Percentiles rank a stretch among this genome's conserved stretches.
phyloP scores from a whole-genome alignment of 2,329 filamentous ascomycete species.

The Cladophialophora yegresii region DNA sequence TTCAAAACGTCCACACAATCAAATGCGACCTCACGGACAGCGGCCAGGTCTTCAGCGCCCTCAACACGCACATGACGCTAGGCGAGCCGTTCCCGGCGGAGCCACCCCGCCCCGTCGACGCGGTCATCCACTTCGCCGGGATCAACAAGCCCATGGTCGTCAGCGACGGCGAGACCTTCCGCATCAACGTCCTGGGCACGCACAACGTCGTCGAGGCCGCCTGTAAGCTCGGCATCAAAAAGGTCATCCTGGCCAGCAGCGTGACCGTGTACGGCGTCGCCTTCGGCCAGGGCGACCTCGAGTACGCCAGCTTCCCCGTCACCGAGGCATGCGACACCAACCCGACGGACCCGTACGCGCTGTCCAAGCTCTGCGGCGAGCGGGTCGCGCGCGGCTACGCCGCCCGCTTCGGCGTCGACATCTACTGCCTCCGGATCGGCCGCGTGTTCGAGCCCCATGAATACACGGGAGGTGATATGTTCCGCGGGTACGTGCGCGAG shows the following conservation, averaged over 20 bases:
- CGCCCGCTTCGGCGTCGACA: constrained; percentile 56
- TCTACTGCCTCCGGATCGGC: constrained; percentile 63
- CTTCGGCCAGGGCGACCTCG: constrained; percentile 59
- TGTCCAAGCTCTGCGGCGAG: constrained; percentile 60
- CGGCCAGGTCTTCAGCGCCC: constrained; percentile 56
- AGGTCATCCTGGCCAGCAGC: constrained; percentile 62
- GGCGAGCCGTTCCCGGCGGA: constrained; percentile 49
- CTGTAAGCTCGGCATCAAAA: constrained; percentile 61
- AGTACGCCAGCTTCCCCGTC: constrained; percentile 60
- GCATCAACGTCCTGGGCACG: constrained; percentile 56
- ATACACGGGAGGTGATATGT: constrained; percentile 53
- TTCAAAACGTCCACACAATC: constrained; percentile 53
- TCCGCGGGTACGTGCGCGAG: constrained; percentile 53
- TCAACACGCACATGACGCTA: constrained; percentile 60
- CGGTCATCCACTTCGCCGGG: constrained; percentile 63
- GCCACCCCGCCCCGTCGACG: constrained; percentile 53
- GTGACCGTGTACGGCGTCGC: constrained; percentile 64
- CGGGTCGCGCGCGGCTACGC: constrained; percentile 59
- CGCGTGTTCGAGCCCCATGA: constrained; percentile 64
- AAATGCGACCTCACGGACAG: constrained; percentile 58
- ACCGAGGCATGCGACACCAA: constrained; percentile 61
- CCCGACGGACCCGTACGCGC: constrained; percentile 63
- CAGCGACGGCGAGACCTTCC: constrained; percentile 60
- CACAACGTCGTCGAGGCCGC: constrained; percentile 67
- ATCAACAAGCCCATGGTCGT: constrained; percentile 61